Evolutionary conservation across 148 eudicot genomes (phyloP), one percentile per base, ranked within the genome.

Genomic region (Suaeda aralocaspica): DNA sequence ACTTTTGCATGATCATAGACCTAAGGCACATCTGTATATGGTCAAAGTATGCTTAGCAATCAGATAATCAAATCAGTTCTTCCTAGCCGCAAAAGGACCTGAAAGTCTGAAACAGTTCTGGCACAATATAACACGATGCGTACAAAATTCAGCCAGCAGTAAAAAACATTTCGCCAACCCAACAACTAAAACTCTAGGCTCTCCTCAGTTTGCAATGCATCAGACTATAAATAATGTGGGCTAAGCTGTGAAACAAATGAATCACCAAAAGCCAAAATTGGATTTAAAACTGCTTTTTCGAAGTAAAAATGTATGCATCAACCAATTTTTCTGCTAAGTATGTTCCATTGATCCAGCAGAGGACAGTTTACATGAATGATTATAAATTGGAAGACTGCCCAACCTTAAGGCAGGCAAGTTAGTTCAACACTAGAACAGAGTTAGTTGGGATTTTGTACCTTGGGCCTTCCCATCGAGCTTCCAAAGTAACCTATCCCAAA

Each of bases 401-500:
- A 36, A 36, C 41, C 41, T 36, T 36, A 36, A 36, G 41, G 41
- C 41, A 36, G 4, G 41, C 41, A 36, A 49, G 11, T 21, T 21
- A 31, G 41, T 19, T 46, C 30, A 31, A 26, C 33, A 18, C 33
- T 31, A 3, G 59, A 6, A 70, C 1, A 14, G 24, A 21, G 33
- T 41, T 18, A 30, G 8, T 22, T 21, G 10, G 5, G 41, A 63
- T 13, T 4, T 1, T 7, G 31, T 85, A 95, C 97, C 99, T 91
- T 91, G 19, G 99, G 99, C 66, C 78, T 85, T 76, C 75, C 77
- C 99, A 95, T 91, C 28, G 85, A 84, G 83, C 87, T 88, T 39
- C 88, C 96, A 71, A 78, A 91, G 82, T 95, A 95, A 39, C 99
- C 97, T 71, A 91, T 64, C 67, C 97, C 99, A 78, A 91, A 89